Evolutionary conservation across 164 flowering plant genomes (phyloP).

Genomic region (Brasenia schreberi): DNA sequence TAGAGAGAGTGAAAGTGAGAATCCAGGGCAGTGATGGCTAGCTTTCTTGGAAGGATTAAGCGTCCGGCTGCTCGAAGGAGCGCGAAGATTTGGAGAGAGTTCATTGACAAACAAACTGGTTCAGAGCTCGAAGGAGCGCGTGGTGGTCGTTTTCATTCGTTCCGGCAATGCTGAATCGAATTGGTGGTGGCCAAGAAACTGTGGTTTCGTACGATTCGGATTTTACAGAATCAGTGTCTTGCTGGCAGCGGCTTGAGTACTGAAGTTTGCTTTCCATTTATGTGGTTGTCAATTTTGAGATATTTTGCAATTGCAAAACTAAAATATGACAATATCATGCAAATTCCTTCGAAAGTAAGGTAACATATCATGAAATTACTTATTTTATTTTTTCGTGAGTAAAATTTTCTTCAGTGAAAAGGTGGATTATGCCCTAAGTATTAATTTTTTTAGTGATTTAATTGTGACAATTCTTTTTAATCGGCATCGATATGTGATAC

Average conservation of each 20-base stretch:
- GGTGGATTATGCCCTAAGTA: no score
- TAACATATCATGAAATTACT: no score
- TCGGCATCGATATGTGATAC: no score
- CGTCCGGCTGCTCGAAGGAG: neutral
- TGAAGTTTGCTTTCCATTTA: neutral
- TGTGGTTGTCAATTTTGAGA: neutral
- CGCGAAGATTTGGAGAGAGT: neutral
- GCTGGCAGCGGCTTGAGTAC: neutral
- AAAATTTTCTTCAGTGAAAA: no score
- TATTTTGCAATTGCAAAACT: no score
- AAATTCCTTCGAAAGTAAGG: no score
- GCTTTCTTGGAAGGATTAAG: neutral
- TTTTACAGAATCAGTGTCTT: neutral
- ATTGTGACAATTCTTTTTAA: no score
- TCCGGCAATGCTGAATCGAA: no score
- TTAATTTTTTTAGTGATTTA: no score
- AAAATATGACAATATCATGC: no score
- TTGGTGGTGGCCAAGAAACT: neutral
- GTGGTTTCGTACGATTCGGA: neutral
- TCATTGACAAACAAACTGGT: neutral
- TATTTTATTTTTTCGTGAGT: no score
- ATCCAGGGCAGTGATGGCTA: neutral
- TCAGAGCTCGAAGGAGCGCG: neutral
- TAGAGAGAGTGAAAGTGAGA: neutral
- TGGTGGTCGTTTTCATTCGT: neutral